Evolutionary conservation across 108 stramenopile genomes (phyloP).

Genomic region (Nannochloropsis salina): DNA sequence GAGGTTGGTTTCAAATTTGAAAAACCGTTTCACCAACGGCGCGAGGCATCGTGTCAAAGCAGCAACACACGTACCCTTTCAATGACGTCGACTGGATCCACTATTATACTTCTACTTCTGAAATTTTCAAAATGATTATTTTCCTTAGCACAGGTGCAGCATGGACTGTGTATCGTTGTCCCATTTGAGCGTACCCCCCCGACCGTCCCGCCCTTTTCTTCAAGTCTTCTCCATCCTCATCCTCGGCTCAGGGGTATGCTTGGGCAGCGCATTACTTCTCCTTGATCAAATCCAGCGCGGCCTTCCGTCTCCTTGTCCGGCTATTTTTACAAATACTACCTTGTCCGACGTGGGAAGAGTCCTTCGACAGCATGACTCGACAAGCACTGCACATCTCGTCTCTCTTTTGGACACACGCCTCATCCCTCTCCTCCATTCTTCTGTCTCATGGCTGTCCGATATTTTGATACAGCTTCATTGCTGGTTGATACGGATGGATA

Average conservation of each 20-base stretch:
- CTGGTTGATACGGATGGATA: neutral
- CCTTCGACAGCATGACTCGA: neutral
- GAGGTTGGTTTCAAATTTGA: no score
- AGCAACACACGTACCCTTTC: no score
- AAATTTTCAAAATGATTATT: no score
- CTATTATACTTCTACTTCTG: no score
- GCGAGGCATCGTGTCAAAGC: no score
- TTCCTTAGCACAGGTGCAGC: no score
- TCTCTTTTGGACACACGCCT: neutral
- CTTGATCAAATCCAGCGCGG: neutral
- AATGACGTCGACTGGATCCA: no score
- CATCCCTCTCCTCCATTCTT: neutral
- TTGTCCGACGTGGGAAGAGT: neutral
- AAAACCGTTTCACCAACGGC: no score
- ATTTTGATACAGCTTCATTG: neutral
- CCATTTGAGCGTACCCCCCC: no score
- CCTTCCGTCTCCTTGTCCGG: neutral
- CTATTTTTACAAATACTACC: neutral
- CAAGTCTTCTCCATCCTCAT: neutral
- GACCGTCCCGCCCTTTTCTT: neutral
- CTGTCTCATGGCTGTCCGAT: neutral
- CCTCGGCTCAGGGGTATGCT: neutral
- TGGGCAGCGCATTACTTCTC: neutral
- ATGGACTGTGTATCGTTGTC: no score
- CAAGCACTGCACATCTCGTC: neutral